A percentile compares a stretch with the other conserved stretches of the same genome.
Conservation (phyloP, 2,329 filamentous ascomycete genomes). For the Endoconidiophora laricicola region DNA sequence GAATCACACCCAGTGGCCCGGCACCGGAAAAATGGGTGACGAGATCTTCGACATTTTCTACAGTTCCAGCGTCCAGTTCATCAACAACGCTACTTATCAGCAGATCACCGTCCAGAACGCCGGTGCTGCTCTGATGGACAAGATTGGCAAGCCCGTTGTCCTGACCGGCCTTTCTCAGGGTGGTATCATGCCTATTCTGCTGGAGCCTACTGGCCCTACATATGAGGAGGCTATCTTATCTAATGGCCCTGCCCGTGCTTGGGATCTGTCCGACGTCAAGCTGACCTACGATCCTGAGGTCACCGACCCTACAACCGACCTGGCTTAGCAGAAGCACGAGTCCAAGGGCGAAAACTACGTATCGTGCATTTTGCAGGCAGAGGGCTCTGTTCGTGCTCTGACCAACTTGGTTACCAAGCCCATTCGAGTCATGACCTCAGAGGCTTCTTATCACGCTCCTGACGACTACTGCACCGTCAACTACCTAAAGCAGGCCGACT, state of each 20-base stretch:
- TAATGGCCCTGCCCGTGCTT: slow-evolving; percentile 22
- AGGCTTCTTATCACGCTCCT: slow-evolving; percentile 28
- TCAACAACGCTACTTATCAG: slow-evolving; percentile 20
- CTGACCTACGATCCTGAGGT: slow-evolving; percentile 30
- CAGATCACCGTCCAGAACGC: slow-evolving; percentile 23
- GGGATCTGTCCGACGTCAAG: slow-evolving; percentile 32
- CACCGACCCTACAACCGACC: slow-evolving; percentile 20
- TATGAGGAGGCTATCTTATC: slow-evolving; percentile 27
- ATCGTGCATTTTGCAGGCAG: slow-evolving; percentile 22
- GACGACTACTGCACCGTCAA: slow-evolving; percentile 28
- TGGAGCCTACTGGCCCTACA: slow-evolving; percentile 30
- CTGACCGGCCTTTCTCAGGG: slow-evolving; percentile 30
- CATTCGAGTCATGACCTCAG: slow-evolving; percentile 25
- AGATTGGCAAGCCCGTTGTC: slow-evolving; percentile 25
- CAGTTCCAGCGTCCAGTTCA: slow-evolving; percentile 23
- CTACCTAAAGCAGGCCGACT: slow-evolving; percentile 28
- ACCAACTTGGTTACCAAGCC: slow-evolving; percentile 21
- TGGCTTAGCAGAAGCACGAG: slow-evolving; percentile 19
- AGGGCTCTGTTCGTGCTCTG: slow-evolving; percentile 18
- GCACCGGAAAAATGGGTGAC: slow-evolving; percentile 24
- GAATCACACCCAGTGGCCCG: slow-evolving; percentile 28
- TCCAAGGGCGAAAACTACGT: slow-evolving; percentile 15
- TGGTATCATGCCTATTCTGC: slow-evolving; percentile 25
- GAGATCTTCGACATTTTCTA: slow-evolving; percentile 26
- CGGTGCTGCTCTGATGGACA: slow-evolving; percentile 26